Percentiles rank a stretch among this genome's conserved stretches.
These are phyloP conservation scores for Barbatosphaeria neglecta DNA, from an alignment of 495 filamentous ascomycete genomes.

Conservation along the genomic window DNA sequence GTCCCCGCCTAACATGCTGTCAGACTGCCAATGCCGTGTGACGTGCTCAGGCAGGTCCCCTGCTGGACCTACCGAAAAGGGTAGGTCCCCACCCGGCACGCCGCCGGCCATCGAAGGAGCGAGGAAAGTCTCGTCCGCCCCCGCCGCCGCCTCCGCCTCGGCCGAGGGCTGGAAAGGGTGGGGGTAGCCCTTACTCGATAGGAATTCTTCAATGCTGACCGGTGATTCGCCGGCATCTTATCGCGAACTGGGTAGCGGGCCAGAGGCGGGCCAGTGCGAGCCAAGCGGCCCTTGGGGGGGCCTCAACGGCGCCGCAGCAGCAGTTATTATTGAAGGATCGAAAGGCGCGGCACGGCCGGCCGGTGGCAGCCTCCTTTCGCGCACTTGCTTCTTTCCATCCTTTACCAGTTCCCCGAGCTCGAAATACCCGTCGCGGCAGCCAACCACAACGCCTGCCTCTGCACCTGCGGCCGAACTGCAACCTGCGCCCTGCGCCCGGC, in stretches of 20 bases:
- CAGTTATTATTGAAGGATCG: too few relatives aligned
- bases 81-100: not conserved
- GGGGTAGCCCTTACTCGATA: constrained; percentile 1
- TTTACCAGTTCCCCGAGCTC: not conserved
- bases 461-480: too few relatives aligned
- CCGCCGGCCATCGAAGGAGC: too few relatives aligned
- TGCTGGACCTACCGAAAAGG: not conserved
- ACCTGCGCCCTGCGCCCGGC: too few relatives aligned
- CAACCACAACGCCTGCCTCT: not conserved
- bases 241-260: not conserved
- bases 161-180: not conserved
- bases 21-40: not conserved
- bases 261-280: not conserved
- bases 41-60: too few relatives aligned
- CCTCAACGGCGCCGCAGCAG: too few relatives aligned
- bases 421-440: too few relatives aligned
- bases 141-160: not conserved
- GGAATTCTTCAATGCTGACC: not conserved
- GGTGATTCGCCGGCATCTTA: constrained; percentile 3
- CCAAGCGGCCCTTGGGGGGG: too few relatives aligned
- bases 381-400: not conserved
- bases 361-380: too few relatives aligned
- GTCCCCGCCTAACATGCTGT: not conserved
- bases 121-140: too few relatives aligned
- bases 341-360: too few relatives aligned